Base-by-base conservation (phyloP, 495 filamentous ascomycete genomes). In the Neurospora tetraspora region DNA sequence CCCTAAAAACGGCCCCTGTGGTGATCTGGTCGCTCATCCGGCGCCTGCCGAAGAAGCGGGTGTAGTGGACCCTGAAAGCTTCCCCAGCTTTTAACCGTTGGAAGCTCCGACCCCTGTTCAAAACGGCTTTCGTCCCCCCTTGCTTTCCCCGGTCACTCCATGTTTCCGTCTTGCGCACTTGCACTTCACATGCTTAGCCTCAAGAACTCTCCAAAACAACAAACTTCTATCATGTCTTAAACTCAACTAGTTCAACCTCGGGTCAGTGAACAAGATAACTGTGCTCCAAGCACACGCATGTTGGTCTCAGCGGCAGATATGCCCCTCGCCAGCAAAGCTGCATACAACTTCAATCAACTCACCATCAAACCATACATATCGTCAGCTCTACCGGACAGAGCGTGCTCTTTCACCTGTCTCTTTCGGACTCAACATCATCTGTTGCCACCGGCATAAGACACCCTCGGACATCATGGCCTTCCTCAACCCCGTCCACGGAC, bases 401-500 rank as follows among this genome's bases (percentile, higher is more conserved):
- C n/a, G n/a, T n/a, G n/a, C n/a, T n/a, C n/a, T n/a, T n/a, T n/a
- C n/a, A n/a, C n/a, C n/a, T n/a, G n/a, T n/a, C n/a, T n/a, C n/a
- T n/a, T n/a, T n/a, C n/a, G n/a, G n/a, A n/a, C n/a, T n/a, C 31
- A 31, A 39, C 39, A 45, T 18, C 69, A 37, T 27, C 39, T 42
- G 39, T 42, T 18, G 39, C 39, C 39, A 40, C 37, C 14, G 23
- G 10, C n/a, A 11, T 2, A 20, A 34, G 7, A 43, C 18, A n/a
- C 42, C 42, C 6, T 4, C 16, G 9, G 40, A 27, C 59, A 73
- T 71, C 53, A 85, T 90, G 85, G 78, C 82, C 36, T 71, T 83
- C 70, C 78, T 83, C 73, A 86, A 78, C 59, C 81, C 85, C 36
- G 77, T 86, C 38, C 84, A 88, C 72, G 75, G 89, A 36, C 71